These are phyloP conservation scores for Ailanthus altissimus DNA, from an alignment of 345 rosid genomes.

Conservation along the genomic window DNA sequence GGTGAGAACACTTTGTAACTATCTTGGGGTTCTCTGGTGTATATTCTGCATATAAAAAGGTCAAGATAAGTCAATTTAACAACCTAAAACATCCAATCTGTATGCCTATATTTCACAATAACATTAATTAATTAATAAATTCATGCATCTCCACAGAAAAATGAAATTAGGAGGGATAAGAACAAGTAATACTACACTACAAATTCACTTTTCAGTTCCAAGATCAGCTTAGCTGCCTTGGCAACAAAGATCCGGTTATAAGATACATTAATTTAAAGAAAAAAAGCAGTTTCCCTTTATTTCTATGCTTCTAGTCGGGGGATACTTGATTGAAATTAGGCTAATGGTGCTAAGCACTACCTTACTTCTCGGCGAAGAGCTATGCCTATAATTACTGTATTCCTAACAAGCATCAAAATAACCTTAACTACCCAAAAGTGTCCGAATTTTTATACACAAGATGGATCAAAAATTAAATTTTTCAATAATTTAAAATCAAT, in stretches of 20 bases:
- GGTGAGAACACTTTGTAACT: conserved; percentile 86
- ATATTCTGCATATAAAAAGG: conserved; percentile 66
- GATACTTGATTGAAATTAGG: too few species aligned
- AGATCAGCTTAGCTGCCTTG: neutral
- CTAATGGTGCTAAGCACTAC: too few species aligned
- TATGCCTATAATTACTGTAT: neutral
- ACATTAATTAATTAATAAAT: conserved; percentile 1
- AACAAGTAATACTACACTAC: conserved; percentile 1
- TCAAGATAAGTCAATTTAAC: neutral
- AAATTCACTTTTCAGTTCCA: neutral
- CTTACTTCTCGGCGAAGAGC: neutral
- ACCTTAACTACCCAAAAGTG: neutral
- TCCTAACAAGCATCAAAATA: neutral
- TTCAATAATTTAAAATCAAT: neutral
- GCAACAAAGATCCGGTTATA: too few species aligned
- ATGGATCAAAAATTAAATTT: neutral
- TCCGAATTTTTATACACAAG: neutral
- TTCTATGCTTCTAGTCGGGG: too few species aligned
- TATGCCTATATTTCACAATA: neutral
- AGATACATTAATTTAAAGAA: too few species aligned
- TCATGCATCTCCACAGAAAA: conserved; percentile 4
- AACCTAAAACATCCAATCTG: neutral
- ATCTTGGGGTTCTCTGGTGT: conserved; percentile 93
- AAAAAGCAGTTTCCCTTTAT: too few species aligned
- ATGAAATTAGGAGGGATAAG: neutral